Evolutionary conservation across 371 early-diverging fungal genomes (phyloP).

Genomic region (Rhizopus stolonifer): DNA sequence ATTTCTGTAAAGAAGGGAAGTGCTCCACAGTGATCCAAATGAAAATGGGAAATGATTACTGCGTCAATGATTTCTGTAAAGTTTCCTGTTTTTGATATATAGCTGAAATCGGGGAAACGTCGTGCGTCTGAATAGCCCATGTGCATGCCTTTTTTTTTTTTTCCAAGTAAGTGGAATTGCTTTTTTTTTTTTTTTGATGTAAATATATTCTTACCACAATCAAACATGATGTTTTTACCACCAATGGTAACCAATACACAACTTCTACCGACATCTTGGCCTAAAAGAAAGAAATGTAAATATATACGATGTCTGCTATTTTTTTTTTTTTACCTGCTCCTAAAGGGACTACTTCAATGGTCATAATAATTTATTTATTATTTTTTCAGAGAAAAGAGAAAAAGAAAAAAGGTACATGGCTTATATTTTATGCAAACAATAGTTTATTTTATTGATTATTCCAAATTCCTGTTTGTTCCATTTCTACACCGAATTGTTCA

Average conservation of each 20-base stretch:
- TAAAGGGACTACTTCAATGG: conserved; percentile 30
- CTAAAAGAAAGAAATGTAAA: conserved; percentile 14
- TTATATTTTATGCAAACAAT: no score
- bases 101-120: conserved; percentile 97
- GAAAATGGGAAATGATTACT: conserved; percentile 95
- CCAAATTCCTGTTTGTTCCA: conserved; percentile 72
- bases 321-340: conserved; percentile 23
- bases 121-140: conserved; percentile 97
- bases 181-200: background rate
- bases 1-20: conserved; percentile 95
- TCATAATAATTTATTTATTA: conserved; percentile 8
- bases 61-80: conserved; percentile 88
- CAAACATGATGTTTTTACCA: conserved; percentile 94
- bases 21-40: conserved; percentile 97
- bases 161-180: background rate
- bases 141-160: conserved; percentile 80
- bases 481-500: conserved; percentile 65
- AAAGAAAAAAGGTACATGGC: background rate
- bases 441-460: conserved; percentile 2
- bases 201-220: conserved; percentile 68
- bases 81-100: conserved; percentile 82
- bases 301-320: background rate
- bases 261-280: conserved; percentile 92
- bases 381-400: background rate
- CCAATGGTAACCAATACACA: conserved; percentile 90